Base-by-base conservation (phyloP, 306 rosid genomes). In the Astragalus glycyphyllos region DNA sequence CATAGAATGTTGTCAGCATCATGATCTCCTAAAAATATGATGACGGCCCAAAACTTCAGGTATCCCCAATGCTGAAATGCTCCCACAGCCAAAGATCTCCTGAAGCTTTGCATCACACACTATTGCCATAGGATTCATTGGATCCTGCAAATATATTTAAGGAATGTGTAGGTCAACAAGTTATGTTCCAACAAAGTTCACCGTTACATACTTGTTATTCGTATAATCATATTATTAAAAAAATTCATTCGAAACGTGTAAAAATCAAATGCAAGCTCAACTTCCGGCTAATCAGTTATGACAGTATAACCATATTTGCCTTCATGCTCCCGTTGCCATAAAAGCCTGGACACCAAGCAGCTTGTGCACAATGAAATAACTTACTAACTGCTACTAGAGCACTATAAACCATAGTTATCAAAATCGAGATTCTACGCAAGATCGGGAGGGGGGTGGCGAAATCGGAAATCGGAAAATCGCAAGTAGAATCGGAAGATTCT, bases 41-140 rank as follows among this genome's bases (percentile, higher is more conserved):
- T 79, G 87, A 53, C 88, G 85, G 29, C 81, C 80, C 83, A 91
- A 81, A 56, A 86, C 89, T 78, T 88, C 92, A 6, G 89, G 89
- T 67, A 91, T 88, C 74, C 92, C 92, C 77, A 85, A 67, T 9
- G 96, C 89, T 40, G 89, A 77, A 72, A 91, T 91, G 81, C 90
- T 91, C 63, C 80, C 89, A 73, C 90, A 86, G 79, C 97, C 92
- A 50, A 91, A 88, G 64, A 91, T 79, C 79, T 88, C 96, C 65
- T 79, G 92, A 72, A 88, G 90, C 85, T 86, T 91, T 64, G 85
- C 80, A 75, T 91, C 96, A 60, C 96, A 91, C 55, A 74, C 31
- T 55, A 88, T 81, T 44, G 84, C 85, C 96, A 85, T 83, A 35
- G 87, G 90, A 84, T 82, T 91, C 62, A 76, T n/a, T 37, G 97